Evolutionary conservation across 2,329 filamentous ascomycete genomes (phyloP).

Genomic region (Chaetomium globosum): DNA sequence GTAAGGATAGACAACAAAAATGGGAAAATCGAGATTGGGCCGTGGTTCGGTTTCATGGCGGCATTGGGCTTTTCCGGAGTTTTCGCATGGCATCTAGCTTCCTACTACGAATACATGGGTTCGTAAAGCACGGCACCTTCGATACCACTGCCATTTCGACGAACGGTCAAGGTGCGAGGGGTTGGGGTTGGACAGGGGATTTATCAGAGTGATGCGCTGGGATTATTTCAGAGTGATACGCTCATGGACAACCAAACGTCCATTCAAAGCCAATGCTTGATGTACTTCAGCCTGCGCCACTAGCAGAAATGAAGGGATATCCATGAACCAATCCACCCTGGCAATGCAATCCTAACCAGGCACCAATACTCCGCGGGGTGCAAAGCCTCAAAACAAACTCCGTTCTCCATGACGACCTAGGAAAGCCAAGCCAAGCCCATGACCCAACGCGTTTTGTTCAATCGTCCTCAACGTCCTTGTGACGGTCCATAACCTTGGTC

Average conservation of each 20-base stretch:
- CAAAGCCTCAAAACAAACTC: constrained; percentile 43
- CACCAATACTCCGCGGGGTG: constrained; percentile 30
- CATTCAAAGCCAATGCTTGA: constrained; percentile 37
- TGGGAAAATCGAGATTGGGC: constrained; percentile 37
- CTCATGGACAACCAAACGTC: constrained; percentile 35
- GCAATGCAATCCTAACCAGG: constrained; percentile 36
- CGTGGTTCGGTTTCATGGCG: constrained; percentile 46
- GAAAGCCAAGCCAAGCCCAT: constrained; percentile 17
- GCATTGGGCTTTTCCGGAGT: constrained; percentile 51
- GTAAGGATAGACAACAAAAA: constrained; percentile 48
- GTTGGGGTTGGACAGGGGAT: constrained; percentile 23
- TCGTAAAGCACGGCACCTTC: constrained; percentile 40
- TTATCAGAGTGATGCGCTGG: constrained; percentile 30
- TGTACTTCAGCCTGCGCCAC: constrained; percentile 35
- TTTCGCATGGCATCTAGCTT: constrained; percentile 50
- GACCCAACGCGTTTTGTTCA: constrained; percentile 40
- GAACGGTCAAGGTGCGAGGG: constrained; percentile 28
- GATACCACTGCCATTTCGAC: constrained; percentile 35
- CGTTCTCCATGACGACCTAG: constrained; percentile 40
- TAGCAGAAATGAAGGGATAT: constrained; percentile 36
- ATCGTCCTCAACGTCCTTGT: constrained; percentile 67
- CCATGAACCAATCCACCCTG: constrained; percentile 36
- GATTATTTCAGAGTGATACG: constrained; percentile 35
- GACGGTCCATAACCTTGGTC: constrained; percentile 66
- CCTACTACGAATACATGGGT: constrained; percentile 48